These are phyloP conservation scores for Fraxinus sp. DNA, from an alignment of 305 asterid genomes.

Conservation along the genomic window DNA sequence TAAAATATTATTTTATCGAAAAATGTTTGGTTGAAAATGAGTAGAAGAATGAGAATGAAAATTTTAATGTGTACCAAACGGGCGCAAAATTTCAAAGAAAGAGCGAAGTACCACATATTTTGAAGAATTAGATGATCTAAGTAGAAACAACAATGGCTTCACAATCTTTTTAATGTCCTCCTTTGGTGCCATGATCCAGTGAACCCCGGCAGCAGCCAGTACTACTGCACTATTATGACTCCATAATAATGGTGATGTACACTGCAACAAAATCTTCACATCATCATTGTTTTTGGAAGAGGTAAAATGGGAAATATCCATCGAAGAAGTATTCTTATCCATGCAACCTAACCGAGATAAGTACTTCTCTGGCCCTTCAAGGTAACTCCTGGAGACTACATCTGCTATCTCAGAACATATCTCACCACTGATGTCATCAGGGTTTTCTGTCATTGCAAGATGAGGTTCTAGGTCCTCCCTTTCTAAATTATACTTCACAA, in stretches of 20 bases:
- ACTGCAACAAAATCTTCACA: constrained; percentile 76
- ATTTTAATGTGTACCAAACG: too few species aligned
- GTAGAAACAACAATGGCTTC: constrained; percentile 84
- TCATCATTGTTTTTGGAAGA: constrained; percentile 79
- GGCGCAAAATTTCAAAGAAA: neutral
- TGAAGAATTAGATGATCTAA: constrained; percentile 86
- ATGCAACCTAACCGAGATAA: constrained; percentile 56
- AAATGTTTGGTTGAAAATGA: too few species aligned
- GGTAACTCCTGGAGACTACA: constrained; percentile 76
- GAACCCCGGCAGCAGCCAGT: constrained; percentile 96
- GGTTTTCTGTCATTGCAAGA: constrained; percentile 34
- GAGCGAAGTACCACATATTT: constrained; percentile 77
- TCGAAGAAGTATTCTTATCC: constrained; percentile 44
- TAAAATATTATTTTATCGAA: too few species aligned
- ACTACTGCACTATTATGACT: constrained; percentile 94
- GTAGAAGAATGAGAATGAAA: too few species aligned
- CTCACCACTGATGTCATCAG: constrained; percentile 31
- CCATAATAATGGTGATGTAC: constrained; percentile 86
- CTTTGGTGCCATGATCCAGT: constrained; percentile 97
- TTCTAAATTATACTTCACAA: constrained; percentile 35
- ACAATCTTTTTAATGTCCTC: constrained; percentile 71
- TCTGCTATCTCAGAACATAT: constrained; percentile 56
- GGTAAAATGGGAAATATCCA: constrained; percentile 50
- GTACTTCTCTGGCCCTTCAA: constrained; percentile 90
- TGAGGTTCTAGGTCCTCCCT: constrained; percentile 43